Evolutionary conservation across 75 land plant genomes (phyloP), one percentile per base, ranked within the genome.

Genomic region (Adiantum capillusveneris): DNA sequence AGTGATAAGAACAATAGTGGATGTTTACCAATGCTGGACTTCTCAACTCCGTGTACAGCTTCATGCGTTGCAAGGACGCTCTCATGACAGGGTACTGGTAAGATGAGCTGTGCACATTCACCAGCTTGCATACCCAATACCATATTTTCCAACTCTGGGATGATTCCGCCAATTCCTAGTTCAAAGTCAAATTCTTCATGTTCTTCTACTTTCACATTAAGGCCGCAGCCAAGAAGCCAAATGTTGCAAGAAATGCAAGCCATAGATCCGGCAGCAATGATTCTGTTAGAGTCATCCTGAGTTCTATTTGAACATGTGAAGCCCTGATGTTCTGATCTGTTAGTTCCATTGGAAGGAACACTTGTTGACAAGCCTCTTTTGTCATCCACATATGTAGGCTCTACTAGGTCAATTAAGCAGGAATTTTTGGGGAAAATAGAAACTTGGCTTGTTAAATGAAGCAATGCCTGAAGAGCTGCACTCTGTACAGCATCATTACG

Each of bases 121-220:
- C 75, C 79, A 25, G 86, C 78, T 62, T 77, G 53, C 62, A 91
- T 54, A 22, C 80, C 79, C 19, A 57, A 56, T 11, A 86, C 79
- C 62, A 71, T 74, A 18, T 62, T 62, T 65, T 95, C 99, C 39
- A 95, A 58, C 34, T 51, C 56, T 7, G 68, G 39, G 48, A 81
- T 71, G 7, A 90, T 91, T 13, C 84, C 67, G 22, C 96, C 96
- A 28, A 63, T 57, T 12, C 99, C 96, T 0, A 95, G 62, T 67
- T 95, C 96, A 68, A 95, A 95, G 64, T 95, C 87, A 74, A 86
- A 90, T n/a, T 82, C 82, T 44, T 80, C 73, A 25, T 67, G 65
- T 14, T 57, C 64, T 63, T 95, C 99, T 45, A 95, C 31, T 55
- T 36, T 18, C 46, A 67, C 66, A 58, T 66, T 79, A 25, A 37